Base-by-base conservation (phyloP, 164 flowering plant species). In the Berberis thunbergii region DNA sequence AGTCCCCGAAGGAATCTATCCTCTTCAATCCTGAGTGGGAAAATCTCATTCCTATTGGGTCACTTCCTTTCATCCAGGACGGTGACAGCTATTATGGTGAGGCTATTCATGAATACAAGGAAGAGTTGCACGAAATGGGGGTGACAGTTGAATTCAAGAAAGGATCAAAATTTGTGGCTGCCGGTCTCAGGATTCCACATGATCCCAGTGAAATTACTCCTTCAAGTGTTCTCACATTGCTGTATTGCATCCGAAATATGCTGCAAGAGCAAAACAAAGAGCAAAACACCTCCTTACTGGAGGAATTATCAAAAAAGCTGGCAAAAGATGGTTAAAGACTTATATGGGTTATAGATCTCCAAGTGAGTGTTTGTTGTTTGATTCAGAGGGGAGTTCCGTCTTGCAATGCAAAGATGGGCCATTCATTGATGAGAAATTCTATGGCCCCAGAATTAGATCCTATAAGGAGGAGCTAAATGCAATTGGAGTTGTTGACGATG, bases 381-480 rank as follows among this genome's bases (percentile, higher is more conserved):
- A 67, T 69, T 59, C 78, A 26, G 57, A 69, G 3, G 81, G 79
- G 80, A 68, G 40, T 39, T 55, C 63, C 1, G 43, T 41, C 60
- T 43, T 88, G 56, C 68, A 75, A 9, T 62, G 6, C 42, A 73
- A 64, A 1, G 95, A 88, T 69, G 95, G 85, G 4, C 86, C 91
- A 13, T 86, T 88, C 77, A 69, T 88, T 45, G 85, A 83, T 68
- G 85, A 79, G 67, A 66, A 41, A 2, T 84, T 81, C 69, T 88
- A 86, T 72, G 85, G 89, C 43, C 49, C 75, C 11, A 12, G 64
- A 2, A 78, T 83, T 38, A 7, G 42, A 5, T 68, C 78, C 4
- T 84, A 72, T 67, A 58, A 38, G 26, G 54, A 61, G 46, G 90
- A 84, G 74, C 86, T 87, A 45, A 57, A 59, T 4, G 71, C 72